Base-by-base conservation (phyloP, 2,329 filamentous ascomycete species). In the Neonectria ditissima region DNA sequence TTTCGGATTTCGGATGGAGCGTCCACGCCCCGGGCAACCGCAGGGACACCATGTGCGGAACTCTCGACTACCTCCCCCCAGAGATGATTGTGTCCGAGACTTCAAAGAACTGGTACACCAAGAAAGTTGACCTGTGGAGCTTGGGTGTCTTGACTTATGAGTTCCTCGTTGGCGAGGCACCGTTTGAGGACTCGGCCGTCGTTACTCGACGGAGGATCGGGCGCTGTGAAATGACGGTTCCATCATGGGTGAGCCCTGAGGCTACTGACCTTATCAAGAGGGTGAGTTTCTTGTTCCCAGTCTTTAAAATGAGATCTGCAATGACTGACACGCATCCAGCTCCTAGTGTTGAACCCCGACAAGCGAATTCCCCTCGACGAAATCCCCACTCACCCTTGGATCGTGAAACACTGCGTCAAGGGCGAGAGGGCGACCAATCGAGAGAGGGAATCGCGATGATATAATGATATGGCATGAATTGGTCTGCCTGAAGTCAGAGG, bases 1-100 rank as follows among this genome's bases (percentile, higher is more conserved):
- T 99, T 75, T 97, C 93, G 5, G 96, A 99, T 79, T 99, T 98
- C 75, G 95, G 96, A 53, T 99, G 96, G 96, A 97, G 92, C 77
- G 96, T 98, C 4, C 96, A 99, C 79, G 96, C 96, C 5, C 96
- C 96, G 28, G 97, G 97, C 80, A 97, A 95, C 81, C 86, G 96
- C 71, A 87, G 96, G 66, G 91, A 94, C 75, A 99, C 96, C 59
- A 94, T 98, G 89, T 99, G 96, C 78, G 96, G 96, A 67, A 99
- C 96, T 18, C 88, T 98, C 44, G 96, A 99, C 81, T 99, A 99
- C 79, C 87, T 99, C 16, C 96, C 96, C 3, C 96, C 96, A 5
- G 96, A 99, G 89, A 99, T 99, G 96, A 87, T 98, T 79, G 92
- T 91, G 79, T 88, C 90, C 4, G 91, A 92, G 47, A 86, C 87